phyloP scores from a whole-genome alignment of 371 early-diverging fungal species.

The Actinomortierella wolfii region DNA sequence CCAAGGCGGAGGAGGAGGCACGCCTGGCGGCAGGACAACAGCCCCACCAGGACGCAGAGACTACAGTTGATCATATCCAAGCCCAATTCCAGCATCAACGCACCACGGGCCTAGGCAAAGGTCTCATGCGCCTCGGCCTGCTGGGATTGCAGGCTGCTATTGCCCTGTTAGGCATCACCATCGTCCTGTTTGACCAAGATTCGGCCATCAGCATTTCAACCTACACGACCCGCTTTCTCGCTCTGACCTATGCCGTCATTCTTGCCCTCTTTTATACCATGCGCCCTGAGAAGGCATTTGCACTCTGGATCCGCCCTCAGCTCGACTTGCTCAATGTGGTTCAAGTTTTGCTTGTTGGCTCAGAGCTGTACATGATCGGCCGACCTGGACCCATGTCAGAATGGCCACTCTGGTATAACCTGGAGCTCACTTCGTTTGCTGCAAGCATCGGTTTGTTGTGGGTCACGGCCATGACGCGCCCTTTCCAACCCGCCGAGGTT shows the following conservation, averaged over 20 bases:
- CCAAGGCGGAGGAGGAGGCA: slow-evolving; percentile 1
- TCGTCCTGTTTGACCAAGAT: slow-evolving; percentile 11
- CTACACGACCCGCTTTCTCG: slow-evolving; percentile 12
- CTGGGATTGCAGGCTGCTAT: slow-evolving; percentile 30
- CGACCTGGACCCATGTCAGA: slow-evolving; percentile 1
- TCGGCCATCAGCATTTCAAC: slow-evolving; percentile 9
- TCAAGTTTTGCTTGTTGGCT: slow-evolving; percentile 11
- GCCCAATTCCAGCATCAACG: slow-evolving; percentile 32
- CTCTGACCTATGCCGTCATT: slow-evolving; percentile 27
- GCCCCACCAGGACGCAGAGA: neutral
- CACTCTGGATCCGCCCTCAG: slow-evolving; percentile 44
- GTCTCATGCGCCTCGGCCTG: slow-evolving; percentile 33
- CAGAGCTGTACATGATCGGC: slow-evolving; percentile 9
- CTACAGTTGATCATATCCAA: slow-evolving; percentile 22
- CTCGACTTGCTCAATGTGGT: slow-evolving; percentile 30
- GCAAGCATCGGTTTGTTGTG: slow-evolving; percentile 19
- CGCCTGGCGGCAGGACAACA: too few species aligned
- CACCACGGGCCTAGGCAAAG: slow-evolving; percentile 23
- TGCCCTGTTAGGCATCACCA: slow-evolving; percentile 13
- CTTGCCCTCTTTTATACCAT: slow-evolving; percentile 21
- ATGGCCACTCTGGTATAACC: slow-evolving; percentile 25
- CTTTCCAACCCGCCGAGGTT: slow-evolving; percentile 11
- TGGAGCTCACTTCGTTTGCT: slow-evolving; percentile 19
- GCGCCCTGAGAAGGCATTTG: slow-evolving; percentile 16
- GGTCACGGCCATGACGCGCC: slow-evolving; percentile 23